Evolutionary conservation across 768 basidiomycete species (phyloP), one percentile per base, ranked within the genome.

Genomic region (Nevesoporus exiguus): DNA sequence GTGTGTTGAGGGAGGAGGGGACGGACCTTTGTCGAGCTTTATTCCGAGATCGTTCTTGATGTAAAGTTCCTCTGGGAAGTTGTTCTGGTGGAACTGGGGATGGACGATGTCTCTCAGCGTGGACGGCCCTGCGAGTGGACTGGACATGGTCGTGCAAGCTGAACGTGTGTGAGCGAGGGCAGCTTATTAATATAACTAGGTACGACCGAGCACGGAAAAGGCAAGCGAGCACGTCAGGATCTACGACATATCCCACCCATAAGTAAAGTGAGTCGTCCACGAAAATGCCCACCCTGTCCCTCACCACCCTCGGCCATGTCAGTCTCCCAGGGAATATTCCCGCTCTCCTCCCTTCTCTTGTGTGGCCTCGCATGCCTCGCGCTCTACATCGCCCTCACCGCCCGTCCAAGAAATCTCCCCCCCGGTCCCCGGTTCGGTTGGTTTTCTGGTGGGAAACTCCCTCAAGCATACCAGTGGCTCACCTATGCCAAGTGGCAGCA

Each of bases 11-110:
- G 36, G 10, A 15, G 14, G 1, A 17, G 40, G 11, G 27, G 11
- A 47, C 56, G 24, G 11, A 88, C 94, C 94, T 80, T 93, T 91
- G 74, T 97, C 94, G 31, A 98, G 84, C 71, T 93, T 95, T 62
- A 95, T 73, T 33, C 85, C 84, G 14, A 93, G 79, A 44, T 94
- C 88, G 27, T 77, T 77, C 71, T 98, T 97, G 63, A 93, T 79
- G 66, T 82, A 90, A 4, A 75, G 65, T 68, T 98, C 95, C 52
- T 88, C 85, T 40, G 82, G 76, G 53, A 97, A 86, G 69, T 90
- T 90, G 58, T 93, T 90, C 70, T 98, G 95, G 71, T 97, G 93
- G 67, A 97, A 95, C 65, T 96, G 93, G 2, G 94, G 94, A 59
- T 85, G 73, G 45, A 98, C 78, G 56, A 92, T 74, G 70, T 92